Evolutionary conservation across 78 protist species (phyloP).

Genomic region (Salpingoeca rosetta): DNA sequence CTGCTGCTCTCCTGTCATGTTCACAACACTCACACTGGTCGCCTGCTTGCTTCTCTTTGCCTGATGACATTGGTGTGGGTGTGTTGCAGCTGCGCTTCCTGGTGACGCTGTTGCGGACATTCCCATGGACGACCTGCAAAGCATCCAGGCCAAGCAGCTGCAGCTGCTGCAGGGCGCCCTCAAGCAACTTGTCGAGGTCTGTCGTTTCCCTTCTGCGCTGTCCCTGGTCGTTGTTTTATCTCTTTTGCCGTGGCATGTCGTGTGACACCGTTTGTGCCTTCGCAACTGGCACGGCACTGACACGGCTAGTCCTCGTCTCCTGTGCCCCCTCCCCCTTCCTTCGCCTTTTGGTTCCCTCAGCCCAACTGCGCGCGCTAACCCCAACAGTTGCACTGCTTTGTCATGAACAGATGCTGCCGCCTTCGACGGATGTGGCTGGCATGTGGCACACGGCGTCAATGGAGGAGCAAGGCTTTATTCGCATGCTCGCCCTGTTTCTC

Average conservation of each 20-base stretch:
- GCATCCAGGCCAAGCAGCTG: background rate
- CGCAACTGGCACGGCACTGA: too few species aligned
- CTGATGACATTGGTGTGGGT: background rate
- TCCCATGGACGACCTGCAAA: background rate
- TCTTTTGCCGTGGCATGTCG: too few species aligned
- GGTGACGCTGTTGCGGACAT: background rate
- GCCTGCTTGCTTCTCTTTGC: background rate
- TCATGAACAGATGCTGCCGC: slow-evolving; percentile 30
- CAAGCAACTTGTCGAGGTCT: slow-evolving; percentile 30
- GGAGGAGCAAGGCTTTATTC: slow-evolving; percentile 61
- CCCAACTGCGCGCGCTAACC: too few species aligned
- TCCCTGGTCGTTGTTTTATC: too few species aligned
- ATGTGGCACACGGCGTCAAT: slow-evolving; percentile 32
- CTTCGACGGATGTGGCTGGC: slow-evolving; percentile 38
- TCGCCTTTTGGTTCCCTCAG: too few species aligned
- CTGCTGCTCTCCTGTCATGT: background rate
- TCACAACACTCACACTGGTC: too few species aligned
- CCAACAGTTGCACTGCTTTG: too few species aligned
- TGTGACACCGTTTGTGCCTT: too few species aligned
- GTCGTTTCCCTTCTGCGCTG: too few species aligned
- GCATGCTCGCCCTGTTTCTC: slow-evolving; percentile 61
- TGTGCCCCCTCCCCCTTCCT: too few species aligned
- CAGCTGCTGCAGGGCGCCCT: slow-evolving; percentile 26
- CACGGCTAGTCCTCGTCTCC: too few species aligned
- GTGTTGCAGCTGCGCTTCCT: background rate